Evolutionary conservation across 345 rosid genomes (phyloP), one percentile per base, ranked within the genome.

Genomic region (Brassica juncea): DNA sequence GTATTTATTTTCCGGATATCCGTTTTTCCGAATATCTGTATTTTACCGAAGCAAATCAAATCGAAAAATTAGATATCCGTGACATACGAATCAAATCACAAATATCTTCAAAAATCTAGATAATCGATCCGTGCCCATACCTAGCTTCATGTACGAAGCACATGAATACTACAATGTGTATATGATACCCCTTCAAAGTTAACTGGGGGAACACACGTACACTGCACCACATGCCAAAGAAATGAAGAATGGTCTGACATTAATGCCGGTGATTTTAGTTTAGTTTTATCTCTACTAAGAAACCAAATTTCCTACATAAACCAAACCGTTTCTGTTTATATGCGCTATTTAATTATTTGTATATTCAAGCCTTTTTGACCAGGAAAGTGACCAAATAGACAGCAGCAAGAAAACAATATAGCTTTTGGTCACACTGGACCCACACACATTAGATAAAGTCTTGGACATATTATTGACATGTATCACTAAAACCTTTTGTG

Each of bases 401-500:
- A 59, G 14, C 7, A 59, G 64, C 34, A 49, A 52, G 14, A 54
- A 71, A 23, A 63, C 76, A 77, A n/a, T 0, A n/a, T 8, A 77
- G 60, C 6, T 19, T 12, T 23, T 6, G 14, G 72, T 28, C 66
- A 54, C 2, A 16, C 47, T 23, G 27, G 61, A 55, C 61, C 61
- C 61, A 39, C 47, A 19, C 61, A 55, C 61, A 55, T 55, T 55
- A 16, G 61, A 55, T 55, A 35, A 71, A 63, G 15, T 35, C 25
- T 35, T 54, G 27, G 58, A 63, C 34, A 63, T 71, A 63, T 64
- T 8, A 63, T 63, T 63, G 57, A n/a, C 19, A 49, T 49, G 19
- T 49, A 64, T 47, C 27, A 2, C 59, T 55, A 68, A 23, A 23
- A 70, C 72, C 77, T 72, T 78, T 72, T 35, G 76, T 78, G 81